Percentiles rank a stretch among this genome's conserved stretches.
Evolutionary conservation across 441 rosid genomes (phyloP).

Genomic region (Erodium trifolium): DNA sequence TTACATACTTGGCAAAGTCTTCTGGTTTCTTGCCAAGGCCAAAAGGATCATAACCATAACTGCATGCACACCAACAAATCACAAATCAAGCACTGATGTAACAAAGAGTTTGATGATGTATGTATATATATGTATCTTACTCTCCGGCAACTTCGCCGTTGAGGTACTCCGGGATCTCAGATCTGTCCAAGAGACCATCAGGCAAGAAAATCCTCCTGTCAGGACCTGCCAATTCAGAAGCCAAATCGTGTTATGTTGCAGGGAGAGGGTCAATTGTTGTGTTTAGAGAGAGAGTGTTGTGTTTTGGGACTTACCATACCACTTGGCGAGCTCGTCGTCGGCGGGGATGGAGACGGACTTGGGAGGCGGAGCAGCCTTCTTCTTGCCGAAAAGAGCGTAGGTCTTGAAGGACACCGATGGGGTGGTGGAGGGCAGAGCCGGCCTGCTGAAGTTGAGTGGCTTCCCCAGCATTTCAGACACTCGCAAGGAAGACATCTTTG

Average conservation of each 20-base stretch:
- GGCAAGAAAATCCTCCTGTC: conserved; percentile 95
- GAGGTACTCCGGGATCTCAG: conserved; percentile 93
- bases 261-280: no score
- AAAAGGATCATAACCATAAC: conserved; percentile 96
- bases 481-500: conserved; percentile 27
- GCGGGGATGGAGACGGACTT: no score
- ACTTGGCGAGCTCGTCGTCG: conserved; percentile 72
- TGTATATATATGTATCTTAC: conserved; percentile 35
- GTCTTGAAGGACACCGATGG: conserved; percentile 38
- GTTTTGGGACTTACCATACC: conserved; percentile 43
- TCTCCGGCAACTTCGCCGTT: conserved; percentile 98
- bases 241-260: no score
- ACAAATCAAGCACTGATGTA: no score
- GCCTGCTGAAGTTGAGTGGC: conserved; percentile 52
- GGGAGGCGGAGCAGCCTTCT: conserved; percentile 32
- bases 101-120: neutral
- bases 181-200: conserved; percentile 82
- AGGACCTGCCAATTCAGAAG: conserved; percentile 24
- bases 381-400: conserved; percentile 74
- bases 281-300: no score
- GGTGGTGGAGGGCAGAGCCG: conserved; percentile 40
- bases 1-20: conserved; percentile 68
- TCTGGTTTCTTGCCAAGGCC: conserved; percentile 93
- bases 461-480: conserved; percentile 79
- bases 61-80: conserved; percentile 23